A percentile compares a stretch with the other conserved stretches of the same genome.
phyloP scores from a whole-genome alignment of 2,329 filamentous ascomycete genomes.

The Stemphylium lycopersici region DNA sequence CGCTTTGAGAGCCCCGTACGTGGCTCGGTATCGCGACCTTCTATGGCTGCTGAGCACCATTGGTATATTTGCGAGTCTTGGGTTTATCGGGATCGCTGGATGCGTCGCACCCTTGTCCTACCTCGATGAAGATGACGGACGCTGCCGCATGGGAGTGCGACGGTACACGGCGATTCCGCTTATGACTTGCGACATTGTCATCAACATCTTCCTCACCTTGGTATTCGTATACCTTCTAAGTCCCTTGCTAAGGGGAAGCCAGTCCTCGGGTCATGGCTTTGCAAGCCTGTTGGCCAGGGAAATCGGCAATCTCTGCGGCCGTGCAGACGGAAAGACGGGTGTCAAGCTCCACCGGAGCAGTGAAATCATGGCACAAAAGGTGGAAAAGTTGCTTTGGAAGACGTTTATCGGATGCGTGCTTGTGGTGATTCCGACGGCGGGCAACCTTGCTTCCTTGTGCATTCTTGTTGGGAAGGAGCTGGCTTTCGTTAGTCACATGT shows the following conservation, averaged over 20 bases:
- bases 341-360: conserved; percentile 23
- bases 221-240: conserved; percentile 48
- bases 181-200: conserved; percentile 46
- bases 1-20: conserved; percentile 43
- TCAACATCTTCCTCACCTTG: conserved; percentile 50
- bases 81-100: conserved; percentile 32
- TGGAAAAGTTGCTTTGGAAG: conserved; percentile 39
- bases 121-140: conserved; percentile 37
- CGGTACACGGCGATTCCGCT: conserved; percentile 45
- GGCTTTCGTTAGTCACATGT: conserved; percentile 38
- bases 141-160: conserved; percentile 51
- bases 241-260: conserved; percentile 33
- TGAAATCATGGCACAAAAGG: conserved; percentile 21
- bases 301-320: conserved; percentile 19
- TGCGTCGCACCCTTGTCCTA: conserved; percentile 42
- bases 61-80: conserved; percentile 35
- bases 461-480: conserved; percentile 42
- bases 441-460: conserved; percentile 45
- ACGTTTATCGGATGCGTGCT: conserved; percentile 43
- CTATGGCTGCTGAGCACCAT: conserved; percentile 45
- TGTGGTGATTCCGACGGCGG: conserved; percentile 49
- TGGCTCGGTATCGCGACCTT: conserved; percentile 39
- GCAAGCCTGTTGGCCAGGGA: conserved; percentile 21
- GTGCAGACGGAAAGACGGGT: not conserved
- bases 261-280: conserved; percentile 8